phyloP scores from a whole-genome alignment of 139 green algal genomes.

The Ostreobium quekettii region DNA sequence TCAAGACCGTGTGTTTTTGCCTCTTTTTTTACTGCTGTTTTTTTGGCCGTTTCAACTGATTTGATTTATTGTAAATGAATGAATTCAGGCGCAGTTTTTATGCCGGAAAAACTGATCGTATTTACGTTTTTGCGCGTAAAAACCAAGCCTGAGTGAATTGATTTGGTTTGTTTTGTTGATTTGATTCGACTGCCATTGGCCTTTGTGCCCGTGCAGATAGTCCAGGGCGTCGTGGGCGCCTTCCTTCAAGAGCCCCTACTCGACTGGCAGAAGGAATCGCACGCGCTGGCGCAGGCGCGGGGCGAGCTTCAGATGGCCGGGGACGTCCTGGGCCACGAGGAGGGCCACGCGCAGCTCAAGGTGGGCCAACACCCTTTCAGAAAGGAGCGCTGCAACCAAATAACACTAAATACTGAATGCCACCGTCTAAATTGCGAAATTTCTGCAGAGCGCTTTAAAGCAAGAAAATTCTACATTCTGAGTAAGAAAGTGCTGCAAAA shows the following conservation, averaged over 20 bases:
- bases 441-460: not conserved
- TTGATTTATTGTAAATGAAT: no score
- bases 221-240: slow-evolving; percentile 26
- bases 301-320: no score
- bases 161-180: not conserved
- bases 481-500: no score
- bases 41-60: slow-evolving; percentile 22
- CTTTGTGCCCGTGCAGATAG: not conserved
- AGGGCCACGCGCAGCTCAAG: slow-evolving; percentile 24
- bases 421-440: not conserved
- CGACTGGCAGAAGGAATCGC: slow-evolving; percentile 56
- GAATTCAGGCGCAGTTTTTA: no score
- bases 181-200: not conserved
- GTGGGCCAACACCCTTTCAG: slow-evolving; percentile 6
- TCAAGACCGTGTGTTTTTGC: no score
- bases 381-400: not conserved
- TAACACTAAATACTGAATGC: not conserved
- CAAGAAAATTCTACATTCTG: not conserved
- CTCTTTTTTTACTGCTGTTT: not conserved
- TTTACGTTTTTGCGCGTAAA: no score
- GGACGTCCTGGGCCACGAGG: not conserved
- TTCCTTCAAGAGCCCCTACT: slow-evolving; percentile 60
- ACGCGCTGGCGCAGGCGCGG: slow-evolving; percentile 2
- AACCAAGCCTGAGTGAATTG: slow-evolving; percentile 16
- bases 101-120: no score